Base-by-base conservation (phyloP, 768 basidiomycete genomes). In the Terana coerulea region DNA sequence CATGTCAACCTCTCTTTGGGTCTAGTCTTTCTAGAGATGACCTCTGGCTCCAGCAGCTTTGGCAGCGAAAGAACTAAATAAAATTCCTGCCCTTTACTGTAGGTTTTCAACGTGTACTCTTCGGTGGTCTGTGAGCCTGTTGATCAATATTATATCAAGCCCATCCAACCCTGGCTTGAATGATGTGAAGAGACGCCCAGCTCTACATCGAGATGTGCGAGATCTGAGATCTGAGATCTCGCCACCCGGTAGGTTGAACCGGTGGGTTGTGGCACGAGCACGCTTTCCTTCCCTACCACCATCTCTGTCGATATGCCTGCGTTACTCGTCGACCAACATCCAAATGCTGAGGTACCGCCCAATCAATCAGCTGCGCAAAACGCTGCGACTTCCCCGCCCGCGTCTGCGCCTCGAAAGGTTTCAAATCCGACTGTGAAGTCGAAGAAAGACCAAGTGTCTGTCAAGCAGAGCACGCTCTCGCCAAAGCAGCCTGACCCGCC, bases 341-440 rank as follows among this genome's bases (percentile, higher is more conserved):
- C 30, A 46, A 40, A 51, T 51, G 24, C 39, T 24, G 55, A 56
- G 17, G 17, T 35, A 39, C 50, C 47, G 40, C 53, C 14, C 31
- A 33, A 25, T 42, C n/a, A 14, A 17, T 39, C 31, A 14, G 35
- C 45, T 14, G n/a, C 47, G 33, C 45, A 52, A 10, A 26, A 29
- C 21, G n/a, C 46, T 22, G 30, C 17, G 41, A 47, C 25, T 19
- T 41, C 30, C 14, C 21, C 39, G 19, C 39, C 39, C 39, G 7
- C 39, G 19, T 40, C 39, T 22, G 21, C 29, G 19, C 51, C 31
- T 46, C 35, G 35, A 51, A 28, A 53, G 25, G 29, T 33, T 50
- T 47, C 59, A 24, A 47, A 39, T 36, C 58, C 53, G 15, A 52
- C 57, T 12, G 52, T 56, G n/a, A 65, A 60, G 53, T 43, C 57